These are phyloP conservation scores for Peterozyma toletana DNA, from an alignment of 805 yeast species.

Conservation along the genomic window DNA sequence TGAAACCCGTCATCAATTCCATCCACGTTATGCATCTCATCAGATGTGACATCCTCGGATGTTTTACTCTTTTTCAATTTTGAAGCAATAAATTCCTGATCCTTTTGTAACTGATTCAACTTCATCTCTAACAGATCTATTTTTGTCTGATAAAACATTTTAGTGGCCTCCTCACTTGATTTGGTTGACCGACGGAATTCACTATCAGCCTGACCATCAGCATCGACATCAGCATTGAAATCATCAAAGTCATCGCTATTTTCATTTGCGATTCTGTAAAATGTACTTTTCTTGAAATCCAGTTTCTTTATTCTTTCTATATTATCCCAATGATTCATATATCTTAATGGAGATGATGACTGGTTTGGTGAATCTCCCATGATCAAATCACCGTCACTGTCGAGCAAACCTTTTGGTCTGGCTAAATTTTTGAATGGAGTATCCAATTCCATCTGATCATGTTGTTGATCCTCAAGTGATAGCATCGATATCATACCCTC, in stretches of 20 bases:
- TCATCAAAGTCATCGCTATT: not conserved
- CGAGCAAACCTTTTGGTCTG: not conserved
- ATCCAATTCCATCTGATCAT: conserved; percentile 8
- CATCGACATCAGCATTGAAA: not conserved
- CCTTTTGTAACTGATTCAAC: too few species aligned
- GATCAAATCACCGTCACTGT: conserved; percentile 6
- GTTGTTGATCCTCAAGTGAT: conserved; percentile 14
- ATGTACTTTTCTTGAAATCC: not conserved
- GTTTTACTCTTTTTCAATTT: too few species aligned
- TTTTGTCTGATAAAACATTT: too few species aligned
- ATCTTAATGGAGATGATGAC: conserved; percentile 9
- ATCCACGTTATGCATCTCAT: too few species aligned
- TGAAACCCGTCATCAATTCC: not conserved
- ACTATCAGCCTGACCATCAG: not conserved
- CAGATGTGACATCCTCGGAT: too few species aligned
- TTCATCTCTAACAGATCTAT: too few species aligned
- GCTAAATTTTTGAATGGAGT: not conserved
- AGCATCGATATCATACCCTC: too few species aligned
- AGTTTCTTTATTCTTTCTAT: conserved; percentile 4
- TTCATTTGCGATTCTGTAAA: not conserved
- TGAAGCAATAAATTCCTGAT: too few species aligned
- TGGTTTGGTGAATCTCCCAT: conserved; percentile 9
- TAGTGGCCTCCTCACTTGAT: too few species aligned
- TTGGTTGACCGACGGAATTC: not conserved
- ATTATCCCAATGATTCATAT: conserved; percentile 4